Base-by-base conservation (phyloP, 2,329 filamentous ascomycete species). In the Fusarium duplospermum region DNA sequence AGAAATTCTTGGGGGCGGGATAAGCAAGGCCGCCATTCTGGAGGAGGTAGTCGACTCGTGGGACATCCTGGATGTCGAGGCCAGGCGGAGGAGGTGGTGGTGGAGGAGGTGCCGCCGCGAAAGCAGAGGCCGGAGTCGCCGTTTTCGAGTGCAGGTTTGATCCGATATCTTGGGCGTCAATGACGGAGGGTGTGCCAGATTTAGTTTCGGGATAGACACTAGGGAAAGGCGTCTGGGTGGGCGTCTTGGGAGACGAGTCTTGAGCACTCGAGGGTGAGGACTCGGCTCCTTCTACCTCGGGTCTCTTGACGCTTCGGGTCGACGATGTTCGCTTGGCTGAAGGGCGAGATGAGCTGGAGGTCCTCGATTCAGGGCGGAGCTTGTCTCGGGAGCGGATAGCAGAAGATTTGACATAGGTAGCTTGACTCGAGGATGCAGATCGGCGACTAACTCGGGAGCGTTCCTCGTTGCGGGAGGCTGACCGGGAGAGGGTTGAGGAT, bases 41-140 rank as follows among this genome's bases (percentile, higher is more conserved):
- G 64, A 98, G 88, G 20, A 98, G 87, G 80, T 98, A 98, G 81
- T 98, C 96, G 20, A 98, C 95, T 70, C 94, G 90, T 1, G 96
- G 96, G 14, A 92, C 88, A 45, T 94, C 91, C 50, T 92, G 87
- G 61, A 91, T 85, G 75, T 91, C 89, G 10, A 94, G 89, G 1
- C 93, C 91, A 1, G 94, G 95, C 0, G 95, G 94, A 0, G 94
- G 94, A 2, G 94, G 89, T 2, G 89, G 89, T 2, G 89, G 86
- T 0, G 89, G 87, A 0, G 87, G 88, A 0, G 86, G 85, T 3
- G 87, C 84, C 38, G 87, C 84, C 35, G 80, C 76, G 31, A 79
- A 77, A 60, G 67, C 73, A 52, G 81, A 80, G 13, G 81, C 79
- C 50, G 83, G 80, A 6, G 83, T 86, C 80, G 79, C 84, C 4